Conservation (phyloP, 768 basidiomycete genomes). For the Trichaptum fuscoviolaceum region DNA sequence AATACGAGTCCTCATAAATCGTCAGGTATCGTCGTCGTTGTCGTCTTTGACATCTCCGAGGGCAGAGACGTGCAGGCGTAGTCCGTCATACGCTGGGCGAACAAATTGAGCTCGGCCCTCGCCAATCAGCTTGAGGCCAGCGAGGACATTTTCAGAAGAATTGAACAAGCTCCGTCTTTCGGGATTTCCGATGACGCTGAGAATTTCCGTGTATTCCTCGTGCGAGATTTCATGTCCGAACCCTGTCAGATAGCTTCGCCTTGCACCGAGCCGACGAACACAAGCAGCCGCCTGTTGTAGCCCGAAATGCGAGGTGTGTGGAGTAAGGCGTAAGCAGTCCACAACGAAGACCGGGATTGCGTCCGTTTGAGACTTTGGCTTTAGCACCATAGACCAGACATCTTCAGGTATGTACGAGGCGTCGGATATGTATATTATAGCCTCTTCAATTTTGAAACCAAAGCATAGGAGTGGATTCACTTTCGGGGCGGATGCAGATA, state of each 20-base stretch:
- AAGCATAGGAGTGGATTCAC: constrained; percentile 60
- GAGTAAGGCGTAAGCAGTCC: constrained; percentile 64
- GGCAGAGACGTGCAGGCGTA: constrained; percentile 45
- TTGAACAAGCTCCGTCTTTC: constrained; percentile 21
- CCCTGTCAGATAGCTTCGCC: constrained; percentile 66
- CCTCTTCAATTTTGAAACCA: constrained; percentile 64
- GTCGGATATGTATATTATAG: constrained; percentile 77
- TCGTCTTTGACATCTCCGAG: constrained; percentile 35
- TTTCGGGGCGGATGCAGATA: constrained; percentile 13
- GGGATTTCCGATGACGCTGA: constrained; percentile 38
- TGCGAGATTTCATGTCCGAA: constrained; percentile 76
- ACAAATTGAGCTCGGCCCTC: constrained; percentile 51
- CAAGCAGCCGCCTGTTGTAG: constrained; percentile 54
- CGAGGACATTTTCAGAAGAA: constrained; percentile 30
- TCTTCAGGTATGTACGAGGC: constrained; percentile 74
- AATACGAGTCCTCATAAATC: neutral
- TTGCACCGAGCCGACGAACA: constrained; percentile 52
- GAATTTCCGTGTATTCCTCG: constrained; percentile 68
- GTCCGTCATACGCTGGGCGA: constrained; percentile 71
- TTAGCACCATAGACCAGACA: constrained; percentile 50
- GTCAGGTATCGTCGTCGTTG: neutral
- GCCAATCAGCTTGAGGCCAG: constrained; percentile 42
- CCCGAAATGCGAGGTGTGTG: constrained; percentile 79
- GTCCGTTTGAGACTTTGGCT: constrained; percentile 14
- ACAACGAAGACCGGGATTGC: constrained; percentile 57